Percentiles rank a stretch among this genome's conserved stretches.
Conservation (phyloP, 495 filamentous ascomycete genomes). For the Chaetomidium leptoderma region DNA sequence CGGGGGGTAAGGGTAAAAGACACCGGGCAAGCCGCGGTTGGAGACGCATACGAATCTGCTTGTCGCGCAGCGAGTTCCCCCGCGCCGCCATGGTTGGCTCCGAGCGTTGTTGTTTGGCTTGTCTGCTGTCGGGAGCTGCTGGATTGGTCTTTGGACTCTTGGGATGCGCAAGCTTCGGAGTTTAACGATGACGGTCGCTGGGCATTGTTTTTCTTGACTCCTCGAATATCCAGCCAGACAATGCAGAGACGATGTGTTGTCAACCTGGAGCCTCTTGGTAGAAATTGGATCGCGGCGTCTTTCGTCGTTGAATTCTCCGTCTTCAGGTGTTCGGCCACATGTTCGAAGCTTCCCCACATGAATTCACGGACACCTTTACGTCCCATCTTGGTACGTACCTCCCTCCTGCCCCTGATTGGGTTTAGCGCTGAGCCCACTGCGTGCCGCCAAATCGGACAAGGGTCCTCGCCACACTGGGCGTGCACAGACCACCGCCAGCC, state of each 20-base stretch:
- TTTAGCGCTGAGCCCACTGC: background rate
- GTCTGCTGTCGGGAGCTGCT: background rate
- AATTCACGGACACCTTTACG: conserved; percentile 21
- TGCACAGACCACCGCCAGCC: conserved; percentile 21
- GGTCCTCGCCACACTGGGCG: conserved; percentile 13
- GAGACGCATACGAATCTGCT: conserved; percentile 76
- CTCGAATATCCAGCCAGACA: background rate
- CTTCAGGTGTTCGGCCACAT: conserved; percentile 10
- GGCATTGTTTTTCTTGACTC: conserved; percentile 1
- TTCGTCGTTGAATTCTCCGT: background rate
- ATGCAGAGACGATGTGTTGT: background rate
- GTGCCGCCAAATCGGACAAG: background rate
- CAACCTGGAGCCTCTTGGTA: background rate
- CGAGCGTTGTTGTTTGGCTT: background rate
- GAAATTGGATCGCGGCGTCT: background rate
- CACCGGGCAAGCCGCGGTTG: conserved; percentile 25
- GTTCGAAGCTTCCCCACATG: conserved; percentile 20
- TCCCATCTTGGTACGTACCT: conserved; percentile 8
- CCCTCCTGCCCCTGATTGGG: background rate
- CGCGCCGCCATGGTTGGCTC: conserved; percentile 43
- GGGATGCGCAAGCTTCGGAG: background rate
- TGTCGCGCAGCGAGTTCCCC: conserved; percentile 80
- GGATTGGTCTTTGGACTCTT: background rate
- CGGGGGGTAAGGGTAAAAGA: background rate
- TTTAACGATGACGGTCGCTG: background rate